These are phyloP conservation scores for Ophiostoma tasmaniense DNA, from an alignment of 2,329 filamentous ascomycete species.

Conservation along the genomic window DNA sequence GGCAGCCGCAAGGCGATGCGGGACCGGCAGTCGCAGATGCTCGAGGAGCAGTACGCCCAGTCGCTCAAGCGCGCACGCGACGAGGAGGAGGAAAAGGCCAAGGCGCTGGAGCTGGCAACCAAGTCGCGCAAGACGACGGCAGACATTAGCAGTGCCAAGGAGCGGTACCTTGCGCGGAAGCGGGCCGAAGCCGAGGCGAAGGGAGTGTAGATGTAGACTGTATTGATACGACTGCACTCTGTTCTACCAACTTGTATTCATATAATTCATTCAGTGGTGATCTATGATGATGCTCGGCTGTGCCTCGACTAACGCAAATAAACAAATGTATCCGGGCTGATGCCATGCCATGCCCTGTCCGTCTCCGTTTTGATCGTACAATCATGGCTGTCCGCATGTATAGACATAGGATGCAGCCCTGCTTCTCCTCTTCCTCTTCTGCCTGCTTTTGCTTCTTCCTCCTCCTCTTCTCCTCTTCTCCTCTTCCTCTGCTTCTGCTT, in stretches of 20 bases:
- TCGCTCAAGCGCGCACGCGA: conserved; percentile 63
- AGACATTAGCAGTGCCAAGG: conserved; percentile 69
- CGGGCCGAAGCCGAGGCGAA: conserved; percentile 61
- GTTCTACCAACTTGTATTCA: neutral
- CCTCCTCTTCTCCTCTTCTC: too few species aligned
- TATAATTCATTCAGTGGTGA: neutral
- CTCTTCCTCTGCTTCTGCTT: neutral
- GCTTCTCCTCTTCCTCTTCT: neutral
- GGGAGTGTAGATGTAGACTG: too few species aligned
- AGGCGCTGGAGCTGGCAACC: conserved; percentile 52
- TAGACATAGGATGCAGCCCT: neutral
- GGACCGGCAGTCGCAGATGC: conserved; percentile 69
- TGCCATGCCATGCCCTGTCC: neutral
- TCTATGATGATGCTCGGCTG: neutral
- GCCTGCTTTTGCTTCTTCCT: neutral
- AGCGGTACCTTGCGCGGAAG: conserved; percentile 72
- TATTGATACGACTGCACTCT: too few species aligned
- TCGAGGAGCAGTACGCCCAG: conserved; percentile 68
- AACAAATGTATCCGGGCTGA: conserved; percentile 1
- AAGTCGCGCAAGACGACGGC: conserved; percentile 72
- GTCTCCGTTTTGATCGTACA: conserved; percentile 3
- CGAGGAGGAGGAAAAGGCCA: conserved; percentile 56
- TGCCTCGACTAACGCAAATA: neutral
- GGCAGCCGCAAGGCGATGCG: conserved; percentile 57
- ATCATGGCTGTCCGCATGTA: neutral